These are phyloP conservation scores for Delonix regia DNA, from an alignment of 306 rosid genomes.

Conservation along the genomic window DNA sequence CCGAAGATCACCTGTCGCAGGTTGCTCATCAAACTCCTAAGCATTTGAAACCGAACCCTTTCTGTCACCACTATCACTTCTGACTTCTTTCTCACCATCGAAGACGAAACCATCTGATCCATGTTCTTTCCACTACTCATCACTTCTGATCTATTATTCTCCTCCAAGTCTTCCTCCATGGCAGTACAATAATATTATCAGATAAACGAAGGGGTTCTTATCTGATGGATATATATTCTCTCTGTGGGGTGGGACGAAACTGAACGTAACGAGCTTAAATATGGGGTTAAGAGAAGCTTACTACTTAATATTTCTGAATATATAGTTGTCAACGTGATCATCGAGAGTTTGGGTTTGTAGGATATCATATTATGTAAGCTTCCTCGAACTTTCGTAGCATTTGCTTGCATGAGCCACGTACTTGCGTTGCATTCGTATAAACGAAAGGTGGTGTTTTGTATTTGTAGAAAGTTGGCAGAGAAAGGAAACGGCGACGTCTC, in stretches of 20 bases:
- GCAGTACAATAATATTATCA: background rate
- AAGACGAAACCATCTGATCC: background rate
- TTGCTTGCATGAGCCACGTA: slow-evolving; percentile 39
- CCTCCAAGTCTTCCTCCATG: slow-evolving; percentile 40
- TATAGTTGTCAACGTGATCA: no score
- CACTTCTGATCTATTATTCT: background rate
- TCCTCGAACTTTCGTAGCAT: slow-evolving; percentile 40
- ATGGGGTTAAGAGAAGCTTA: background rate
- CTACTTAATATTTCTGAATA: no score
- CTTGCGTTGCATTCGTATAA: background rate
- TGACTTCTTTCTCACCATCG: slow-evolving; percentile 60
- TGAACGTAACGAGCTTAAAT: background rate
- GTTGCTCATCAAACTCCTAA: slow-evolving; percentile 53
- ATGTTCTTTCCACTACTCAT: slow-evolving; percentile 31
- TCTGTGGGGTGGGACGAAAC: no score
- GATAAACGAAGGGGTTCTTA: no score
- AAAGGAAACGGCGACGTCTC: slow-evolving; percentile 26
- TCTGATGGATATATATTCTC: no score
- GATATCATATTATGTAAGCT: slow-evolving; percentile 38
- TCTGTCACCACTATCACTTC: slow-evolving; percentile 32
- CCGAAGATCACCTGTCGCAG: slow-evolving; percentile 65
- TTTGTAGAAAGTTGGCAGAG: background rate
- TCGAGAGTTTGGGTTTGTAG: no score
- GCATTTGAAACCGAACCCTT: slow-evolving; percentile 38
- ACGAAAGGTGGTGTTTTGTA: background rate